These are phyloP conservation scores for Sextonia rubra DNA, from an alignment of 164 flowering plant species.

Conservation along the genomic window DNA sequence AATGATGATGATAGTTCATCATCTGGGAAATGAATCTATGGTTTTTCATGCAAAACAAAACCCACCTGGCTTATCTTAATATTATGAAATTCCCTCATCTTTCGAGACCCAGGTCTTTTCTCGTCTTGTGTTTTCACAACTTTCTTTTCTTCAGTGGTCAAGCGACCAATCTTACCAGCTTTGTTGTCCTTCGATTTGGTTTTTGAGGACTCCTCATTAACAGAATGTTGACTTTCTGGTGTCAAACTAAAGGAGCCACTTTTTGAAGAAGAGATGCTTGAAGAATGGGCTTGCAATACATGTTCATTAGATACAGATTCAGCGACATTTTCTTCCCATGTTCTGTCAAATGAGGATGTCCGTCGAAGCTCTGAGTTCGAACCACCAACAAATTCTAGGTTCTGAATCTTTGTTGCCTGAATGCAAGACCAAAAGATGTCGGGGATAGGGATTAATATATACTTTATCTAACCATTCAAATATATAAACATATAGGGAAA, in stretches of 20 bases:
- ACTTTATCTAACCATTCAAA: too few species aligned
- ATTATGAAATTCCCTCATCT: slow-evolving; percentile 87
- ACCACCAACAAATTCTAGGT: slow-evolving; percentile 39
- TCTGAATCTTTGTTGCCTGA: slow-evolving; percentile 71
- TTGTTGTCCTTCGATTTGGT: slow-evolving; percentile 66
- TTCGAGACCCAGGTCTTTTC: slow-evolving; percentile 75
- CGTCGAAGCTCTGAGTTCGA: slow-evolving; percentile 73
- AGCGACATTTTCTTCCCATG: slow-evolving; percentile 95
- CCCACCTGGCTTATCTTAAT: slow-evolving; percentile 95
- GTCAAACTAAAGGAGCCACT: slow-evolving; percentile 45
- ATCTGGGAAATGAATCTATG: not conserved
- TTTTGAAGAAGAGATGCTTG: slow-evolving; percentile 21
- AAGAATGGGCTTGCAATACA: slow-evolving; percentile 42
- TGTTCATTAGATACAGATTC: slow-evolving; percentile 92
- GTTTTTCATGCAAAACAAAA: slow-evolving; percentile 8
- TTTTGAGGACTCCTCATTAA: slow-evolving; percentile 52
- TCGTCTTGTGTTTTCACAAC: slow-evolving; percentile 66
- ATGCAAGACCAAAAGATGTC: not conserved
- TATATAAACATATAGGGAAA: too few species aligned
- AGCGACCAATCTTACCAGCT: slow-evolving; percentile 58
- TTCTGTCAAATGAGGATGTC: slow-evolving; percentile 88
- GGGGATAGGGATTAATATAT: too few species aligned
- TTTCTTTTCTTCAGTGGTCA: slow-evolving; percentile 93
- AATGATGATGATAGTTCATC: not conserved
- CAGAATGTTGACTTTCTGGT: slow-evolving; percentile 37